Base-by-base conservation (phyloP, 495 filamentous ascomycete species). In the Amniculicola lignicola region DNA sequence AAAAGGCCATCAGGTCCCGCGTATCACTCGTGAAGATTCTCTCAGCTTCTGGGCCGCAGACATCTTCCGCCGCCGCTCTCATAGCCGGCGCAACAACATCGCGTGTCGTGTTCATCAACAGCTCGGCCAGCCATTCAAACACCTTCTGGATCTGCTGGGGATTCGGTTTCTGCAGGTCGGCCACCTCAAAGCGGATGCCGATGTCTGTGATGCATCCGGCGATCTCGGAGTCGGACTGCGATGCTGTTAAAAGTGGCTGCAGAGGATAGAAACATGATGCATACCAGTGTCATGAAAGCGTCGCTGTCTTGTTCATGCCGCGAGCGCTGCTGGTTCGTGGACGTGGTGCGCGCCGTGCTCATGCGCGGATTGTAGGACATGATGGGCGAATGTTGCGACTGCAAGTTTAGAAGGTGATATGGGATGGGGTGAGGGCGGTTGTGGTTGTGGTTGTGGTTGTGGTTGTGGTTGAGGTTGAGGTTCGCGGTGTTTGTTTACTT, bases 201-300 rank as follows among this genome's bases (percentile, higher is more conserved):
- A 97, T 93, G 68, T 97, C 93, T 70, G 83, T 91, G 75, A 98
- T 95, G 71, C 93, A 98, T 65, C 87, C 90, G 64, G 90, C 89
- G 48, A 98, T 96, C 69, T 97, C 93, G 61, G 79, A 81, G 66
- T 96, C 90, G 31, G 81, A 73, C 83, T 85, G 16, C 21, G 36
- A 18, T 16, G 11, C 21, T 64, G 51, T n/a, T n/a, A n/a, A n/a
- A n/a, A 60, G 51, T 41, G 47, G 45, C 27, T 24, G 1, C 11
- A 21, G 46, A 16, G 3, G 31, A 9, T 18, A 2, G 18, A 24
- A 36, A 25, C 18, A 21, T 0, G 12, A 24, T 14, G 36, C 75
- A 66, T 67, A 88, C 85, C 70, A 96, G 75, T 56, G 85, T 84
- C 89, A 96, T 94, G 72, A 93, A 84, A 19, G 88, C 86, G 75